Base-by-base conservation (phyloP, 176 grass and related monocot species). In the Oryza rufipogon region DNA sequence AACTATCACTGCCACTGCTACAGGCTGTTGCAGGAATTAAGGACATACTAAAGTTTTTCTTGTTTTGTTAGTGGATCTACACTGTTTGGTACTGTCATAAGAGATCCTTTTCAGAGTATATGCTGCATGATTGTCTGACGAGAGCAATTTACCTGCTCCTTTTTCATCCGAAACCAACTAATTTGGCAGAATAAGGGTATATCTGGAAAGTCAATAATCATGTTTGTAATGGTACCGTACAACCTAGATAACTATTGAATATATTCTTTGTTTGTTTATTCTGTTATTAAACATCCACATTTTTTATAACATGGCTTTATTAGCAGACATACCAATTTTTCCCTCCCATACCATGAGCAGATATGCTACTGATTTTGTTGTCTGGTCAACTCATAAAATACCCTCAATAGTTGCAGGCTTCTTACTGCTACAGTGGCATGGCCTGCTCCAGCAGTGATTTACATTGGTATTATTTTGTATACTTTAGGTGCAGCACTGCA, bases 401-500 rank as follows among this genome's bases (percentile, higher is more conserved):
- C 82, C 25, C 74, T 32, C 41, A 70, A 72, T 73, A 68, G 68
- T 71, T 75, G 82, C 89, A 99, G 93, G 87, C 91, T 96, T 86
- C 91, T 99, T 80, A 99, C 96, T 73, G 93, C 96, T 82, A 92
- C 91, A 73, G 89, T 99, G 71, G 93, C 96, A 67, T 99, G 96
- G 96, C 96, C 96, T 71, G 74, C 92, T 80, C 89, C 96, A 79
- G 89, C 91, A 80, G 89, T 99, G 77, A 96, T 96, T 81, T 99
- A 99, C 68, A 89, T 99, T 14, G 93, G 93, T 72, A 99, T 99
- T 77, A 93, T 99, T 78, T 84, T 99, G 46, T 99, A 93, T n/a
- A 99, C 96, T 70, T 91, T 99, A 79, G 96, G 96, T 78, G 96
- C 96, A 87, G 96, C 96, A 34, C 86, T 99, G 54, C 96, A 99